Base-by-base conservation (phyloP, 1,284 basidiomycete genomes). In the Leccinum ambiguum region DNA sequence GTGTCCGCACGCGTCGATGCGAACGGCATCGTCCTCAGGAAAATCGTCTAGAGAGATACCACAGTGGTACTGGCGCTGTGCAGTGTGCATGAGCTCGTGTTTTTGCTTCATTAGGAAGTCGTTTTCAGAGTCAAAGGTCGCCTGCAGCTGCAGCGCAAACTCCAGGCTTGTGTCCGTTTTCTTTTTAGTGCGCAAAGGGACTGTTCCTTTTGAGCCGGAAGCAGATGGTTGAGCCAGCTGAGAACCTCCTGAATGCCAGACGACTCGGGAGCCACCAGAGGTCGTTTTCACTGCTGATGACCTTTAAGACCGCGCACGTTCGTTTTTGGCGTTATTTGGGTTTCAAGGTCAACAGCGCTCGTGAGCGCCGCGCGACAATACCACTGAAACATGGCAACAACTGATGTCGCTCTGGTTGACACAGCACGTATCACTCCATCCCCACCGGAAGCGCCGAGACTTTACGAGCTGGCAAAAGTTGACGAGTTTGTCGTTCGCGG, bases 31-130 rank as follows among this genome's bases (percentile, higher is more conserved):
- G 66, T 85, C 83, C 63, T 83, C 78, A 1, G 80, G 76, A 45
- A 77, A 73, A 21, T 79, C 73, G 7, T 89, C 86, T 39, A 86
- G 73, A 70, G 88, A 90, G 43, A 90, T 74, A 3, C 80, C 78
- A 68, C 89, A 91, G 33, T 82, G 74, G 69, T 88, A 88, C 26
- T 67, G 73, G 2, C 69, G 70, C 54, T 72, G 69, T n/a, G 72
- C 68, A 9, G 57, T 69, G 30, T 43, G 69, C 41, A 64, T 68
- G 3, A 84, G 77, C 8, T 73, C 69, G 10, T 72, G 63, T 30
- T 74, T 70, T 68, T 86, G 79, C 6, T 66, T 69, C 6, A 72
- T 64, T 21, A 86, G 73, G 5, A 70, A 69, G 4, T 68, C 62
- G 64, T 86, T 75, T 74, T 87, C 85, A 13, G 77, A 76, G 60